Percentiles rank a stretch among this genome's conserved stretches.
These are phyloP conservation scores for Exophiala lecanii-corni DNA, from an alignment of 2,329 filamentous ascomycete genomes.

Conservation along the genomic window DNA sequence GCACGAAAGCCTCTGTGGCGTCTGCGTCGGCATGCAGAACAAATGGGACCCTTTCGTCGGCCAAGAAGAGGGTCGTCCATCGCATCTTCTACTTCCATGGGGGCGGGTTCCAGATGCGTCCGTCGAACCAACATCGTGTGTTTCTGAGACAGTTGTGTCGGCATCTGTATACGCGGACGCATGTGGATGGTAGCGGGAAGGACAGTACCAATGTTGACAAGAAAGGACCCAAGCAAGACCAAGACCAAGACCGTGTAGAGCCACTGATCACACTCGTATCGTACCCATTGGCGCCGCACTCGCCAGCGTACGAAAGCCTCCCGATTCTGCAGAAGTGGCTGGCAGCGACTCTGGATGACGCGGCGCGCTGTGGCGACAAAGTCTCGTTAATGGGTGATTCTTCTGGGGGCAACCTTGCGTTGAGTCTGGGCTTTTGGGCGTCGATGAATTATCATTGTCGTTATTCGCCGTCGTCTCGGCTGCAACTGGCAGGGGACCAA, in stretches of 20 bases:
- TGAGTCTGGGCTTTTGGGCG: constrained; percentile 31
- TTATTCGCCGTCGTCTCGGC: no score
- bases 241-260: constrained; percentile 22
- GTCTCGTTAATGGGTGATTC: constrained; percentile 53
- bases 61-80: constrained; percentile 9
- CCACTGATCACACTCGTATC: constrained; percentile 47
- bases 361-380: constrained; percentile 36
- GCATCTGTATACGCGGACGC: constrained; percentile 28
- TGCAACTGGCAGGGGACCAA: not conserved
- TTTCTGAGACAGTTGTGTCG: constrained; percentile 44
- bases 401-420: constrained; percentile 51
- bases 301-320: constrained; percentile 47
- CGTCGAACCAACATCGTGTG: constrained; percentile 50
- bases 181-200: no score
- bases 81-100: constrained; percentile 53
- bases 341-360: constrained; percentile 36
- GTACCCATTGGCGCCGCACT: constrained; percentile 51
- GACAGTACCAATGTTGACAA: constrained; percentile 4
- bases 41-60: not conserved
- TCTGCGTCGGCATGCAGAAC: constrained; percentile 20
- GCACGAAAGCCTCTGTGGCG: not conserved
- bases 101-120: constrained; percentile 52
- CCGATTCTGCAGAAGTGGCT: constrained; percentile 47
- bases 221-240: not conserved
- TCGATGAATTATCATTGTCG: constrained; percentile 13